Base-by-base conservation (phyloP, 805 yeast genomes). In the Pichia californica region DNA sequence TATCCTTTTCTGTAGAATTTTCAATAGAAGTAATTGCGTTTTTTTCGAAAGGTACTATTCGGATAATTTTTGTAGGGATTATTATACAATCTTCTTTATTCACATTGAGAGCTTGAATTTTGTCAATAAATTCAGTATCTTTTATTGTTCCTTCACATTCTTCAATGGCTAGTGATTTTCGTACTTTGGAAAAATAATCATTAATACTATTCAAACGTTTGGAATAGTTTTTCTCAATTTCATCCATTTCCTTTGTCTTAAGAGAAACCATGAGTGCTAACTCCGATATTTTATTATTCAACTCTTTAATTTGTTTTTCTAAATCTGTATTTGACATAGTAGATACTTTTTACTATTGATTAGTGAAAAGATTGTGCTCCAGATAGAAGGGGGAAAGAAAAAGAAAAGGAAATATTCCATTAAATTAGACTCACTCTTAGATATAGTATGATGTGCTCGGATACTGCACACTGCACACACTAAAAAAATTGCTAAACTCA, bases 211-310 rank as follows among this genome's bases (percentile, higher is more conserved):
- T 36, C 19, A 59, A 28, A 20, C 53, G 54, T 3, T 45, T 45
- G 6, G 44, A 39, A 29, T 59, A 62, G n/a, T 49, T 44, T 15
- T 43, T 36, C 31, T 58, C 55, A 28, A 54, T 49, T 3, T 40
- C 45, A 21, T 66, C 71, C 19, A 73, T 53, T 46, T 72, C 72
- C 33, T 56, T 57, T 27, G 68, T 66, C 50, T 70, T 71, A 31
- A 56, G 52, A 6, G 54, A 51, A 11, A 71, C 61, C 2, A 59
- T 58, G 38, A 59, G 49, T 0, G 75, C 75, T n/a, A 72, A 57
- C 10, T 49, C 44, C 6, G 54, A 35, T 19, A 60, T 47, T 15
- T 55, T 48, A n/a, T 37, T 44, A 31, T 51, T 55, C 6, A 59
- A 40, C 30, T 48, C 48, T 13, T 45, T 51, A 6, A 55, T 41